Conservation (phyloP, 2,329 filamentous ascomycete genomes). For the Sporothrix dimorphospora region DNA sequence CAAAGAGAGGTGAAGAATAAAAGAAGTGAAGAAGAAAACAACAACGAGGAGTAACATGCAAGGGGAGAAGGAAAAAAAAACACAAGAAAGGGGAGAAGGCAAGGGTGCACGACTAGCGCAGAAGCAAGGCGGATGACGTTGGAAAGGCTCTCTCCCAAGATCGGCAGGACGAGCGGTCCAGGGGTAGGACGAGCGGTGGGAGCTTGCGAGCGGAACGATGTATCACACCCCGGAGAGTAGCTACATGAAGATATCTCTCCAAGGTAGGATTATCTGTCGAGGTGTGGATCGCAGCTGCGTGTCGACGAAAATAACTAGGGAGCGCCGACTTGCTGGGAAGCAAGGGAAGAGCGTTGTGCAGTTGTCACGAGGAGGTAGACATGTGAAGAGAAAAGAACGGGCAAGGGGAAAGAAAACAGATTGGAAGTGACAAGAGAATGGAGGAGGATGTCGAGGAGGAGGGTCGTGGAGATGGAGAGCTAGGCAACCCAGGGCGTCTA, state of each 20-base stretch:
- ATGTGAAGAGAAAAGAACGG: slow-evolving; percentile 13
- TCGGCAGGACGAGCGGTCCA: slow-evolving; percentile 19
- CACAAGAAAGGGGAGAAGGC: slow-evolving; percentile 24
- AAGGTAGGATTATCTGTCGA: slow-evolving; percentile 1
- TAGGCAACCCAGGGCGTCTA: slow-evolving; percentile 4
- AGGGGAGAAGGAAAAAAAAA: background rate
- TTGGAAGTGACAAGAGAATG: background rate
- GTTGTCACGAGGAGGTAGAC: background rate
- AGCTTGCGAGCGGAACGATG: slow-evolving; percentile 10
- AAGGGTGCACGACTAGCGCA: slow-evolving; percentile 21
- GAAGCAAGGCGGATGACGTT: slow-evolving; percentile 29
- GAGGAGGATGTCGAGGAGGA: background rate
- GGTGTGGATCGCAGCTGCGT: slow-evolving; percentile 16
- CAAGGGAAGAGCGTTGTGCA: background rate
- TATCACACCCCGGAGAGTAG: slow-evolving; percentile 16
- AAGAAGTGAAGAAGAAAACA: background rate
- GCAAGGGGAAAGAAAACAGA: background rate
- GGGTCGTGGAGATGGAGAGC: background rate
- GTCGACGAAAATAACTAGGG: slow-evolving; percentile 24
- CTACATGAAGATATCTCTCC: background rate
- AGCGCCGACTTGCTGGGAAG: background rate
- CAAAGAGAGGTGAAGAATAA: background rate
- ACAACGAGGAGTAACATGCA: background rate
- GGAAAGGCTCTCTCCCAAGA: slow-evolving; percentile 16
- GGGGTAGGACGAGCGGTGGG: slow-evolving; percentile 11